A percentile compares a stretch with the other conserved stretches of the same genome.
These are phyloP conservation scores for Magnusiomyces suaveolens DNA, from an alignment of 1,139 yeast species.

Conservation along the genomic window DNA sequence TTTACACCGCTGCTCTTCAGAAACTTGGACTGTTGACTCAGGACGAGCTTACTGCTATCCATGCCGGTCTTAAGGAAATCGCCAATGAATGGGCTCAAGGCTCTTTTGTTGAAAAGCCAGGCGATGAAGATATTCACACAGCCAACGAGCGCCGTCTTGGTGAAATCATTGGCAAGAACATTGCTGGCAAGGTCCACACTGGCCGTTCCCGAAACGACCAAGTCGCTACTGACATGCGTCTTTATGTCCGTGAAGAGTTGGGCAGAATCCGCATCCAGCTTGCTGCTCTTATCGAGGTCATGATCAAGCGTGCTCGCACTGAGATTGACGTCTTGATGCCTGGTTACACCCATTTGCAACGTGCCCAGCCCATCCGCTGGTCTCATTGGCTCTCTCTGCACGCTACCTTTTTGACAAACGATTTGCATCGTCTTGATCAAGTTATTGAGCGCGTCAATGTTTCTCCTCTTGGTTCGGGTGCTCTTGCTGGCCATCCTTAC, in stretches of 20 bases:
- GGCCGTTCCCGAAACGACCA: conserved; percentile 98
- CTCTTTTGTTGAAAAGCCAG: conserved; percentile 70
- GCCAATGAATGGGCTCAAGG: conserved; percentile 72
- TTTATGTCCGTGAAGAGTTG: conserved; percentile 75
- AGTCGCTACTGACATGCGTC: conserved; percentile 96
- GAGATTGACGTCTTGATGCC: conserved; percentile 96
- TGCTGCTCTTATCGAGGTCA: conserved; percentile 52
- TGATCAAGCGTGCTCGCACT: conserved; percentile 63
- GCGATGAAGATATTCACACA: conserved; percentile 97
- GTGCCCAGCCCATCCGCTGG: conserved; percentile 99
- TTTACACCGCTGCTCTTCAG: conserved; percentile 77
- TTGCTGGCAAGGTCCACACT: conserved; percentile 96
- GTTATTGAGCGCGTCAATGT: conserved; percentile 72
- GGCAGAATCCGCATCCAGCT: conserved; percentile 50
- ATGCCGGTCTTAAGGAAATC: conserved; percentile 64
- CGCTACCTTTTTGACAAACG: conserved; percentile 90
- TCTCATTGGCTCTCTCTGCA: conserved; percentile 92
- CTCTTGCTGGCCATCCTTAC: conserved; percentile 97
- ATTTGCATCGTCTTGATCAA: conserved; percentile 73
- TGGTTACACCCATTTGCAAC: conserved; percentile 95
- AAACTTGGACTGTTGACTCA: conserved; percentile 64
- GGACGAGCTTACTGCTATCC: conserved; percentile 69
- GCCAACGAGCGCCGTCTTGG: conserved; percentile 97
- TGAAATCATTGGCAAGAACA: conserved; percentile 83
- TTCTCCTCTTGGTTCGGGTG: conserved; percentile 94